phyloP scores from a whole-genome alignment of 2,329 filamentous ascomycete genomes.

The Dendrostoma leiphaemia region DNA sequence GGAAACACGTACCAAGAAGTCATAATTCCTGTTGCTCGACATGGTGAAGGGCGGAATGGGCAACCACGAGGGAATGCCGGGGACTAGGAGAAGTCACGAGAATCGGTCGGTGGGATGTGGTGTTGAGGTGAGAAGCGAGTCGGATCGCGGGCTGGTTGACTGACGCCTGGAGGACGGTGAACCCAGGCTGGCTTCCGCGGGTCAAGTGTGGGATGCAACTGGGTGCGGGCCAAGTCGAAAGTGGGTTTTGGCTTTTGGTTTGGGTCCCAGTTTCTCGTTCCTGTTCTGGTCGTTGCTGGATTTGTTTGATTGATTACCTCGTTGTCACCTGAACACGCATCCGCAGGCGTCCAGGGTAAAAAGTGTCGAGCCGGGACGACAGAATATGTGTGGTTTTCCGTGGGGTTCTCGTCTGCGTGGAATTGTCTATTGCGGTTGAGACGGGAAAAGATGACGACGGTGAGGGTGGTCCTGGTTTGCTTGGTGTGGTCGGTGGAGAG shows the following conservation, averaged over 20 bases:
- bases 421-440: no score
- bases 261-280: no score
- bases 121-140: not conserved
- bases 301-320: not conserved
- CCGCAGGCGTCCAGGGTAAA: no score
- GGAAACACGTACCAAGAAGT: slow-evolving; percentile 78
- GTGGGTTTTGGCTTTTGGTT: not conserved
- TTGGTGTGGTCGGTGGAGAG: no score
- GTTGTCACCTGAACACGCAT: not conserved
- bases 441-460: no score
- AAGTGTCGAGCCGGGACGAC: no score
- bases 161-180: slow-evolving; percentile 3
- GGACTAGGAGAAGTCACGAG: not conserved
- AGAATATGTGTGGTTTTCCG: no score
- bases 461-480: no score
- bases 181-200: not conserved
- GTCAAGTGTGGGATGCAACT: not conserved
- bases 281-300: no score
- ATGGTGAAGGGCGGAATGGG: slow-evolving; percentile 56
- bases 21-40: slow-evolving; percentile 98
- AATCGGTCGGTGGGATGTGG: slow-evolving; percentile 5
- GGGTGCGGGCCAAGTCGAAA: not conserved
- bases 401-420: no score
- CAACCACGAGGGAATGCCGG: slow-evolving; percentile 16
- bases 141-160: not conserved